Evolutionary conservation across 2,329 filamentous ascomycete genomes (phyloP), one percentile per base, ranked within the genome.

Genomic region (Hymenoscyphus infarciens): DNA sequence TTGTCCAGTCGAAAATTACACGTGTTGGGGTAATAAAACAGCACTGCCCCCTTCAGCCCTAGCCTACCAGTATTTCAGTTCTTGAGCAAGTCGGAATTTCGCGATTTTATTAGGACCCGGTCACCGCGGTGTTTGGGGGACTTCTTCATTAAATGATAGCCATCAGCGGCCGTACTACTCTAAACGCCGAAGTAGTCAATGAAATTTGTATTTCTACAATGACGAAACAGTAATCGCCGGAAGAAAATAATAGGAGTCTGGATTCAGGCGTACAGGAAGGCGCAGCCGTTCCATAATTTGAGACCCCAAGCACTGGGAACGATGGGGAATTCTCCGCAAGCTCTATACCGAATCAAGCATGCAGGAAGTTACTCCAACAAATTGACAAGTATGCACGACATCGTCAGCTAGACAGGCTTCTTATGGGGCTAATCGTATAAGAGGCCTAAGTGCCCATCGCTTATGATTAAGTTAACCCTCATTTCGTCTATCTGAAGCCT

Each of bases 1-100:
- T 42, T 59, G 27, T 49, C 35, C 38, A 45, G 39, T 22, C 57
- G 39, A 55, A 33, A 55, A 55, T 55, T 33, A 55, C 53, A 19
- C 19, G 25, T 29, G 53, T 31, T 52, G 45, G 10, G 29, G 45
- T 52, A 52, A 49, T 49, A 49, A 49, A 25, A 52, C 45, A 52
- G 45, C 45, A 52, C 45, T 22, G 45, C 45, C 45, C 45, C 45
- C 45, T 52, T 52, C 10, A 52, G 45, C 45, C 19, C 45, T 52
- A 25, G 45, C 45, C 13, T 52, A 52, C 45, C 19, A 25, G 19
- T 52, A 22, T 52, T 25, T 25, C 22, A 25, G 5, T 52, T 13
- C 19, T 25, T 13, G 45, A 10, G 42, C n/a, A 11, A 22, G 45
- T 10, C 45, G 45, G 45, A 11, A 27, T 13, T 52, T 52, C 19